These are phyloP conservation scores for Pythium chondricola DNA, from an alignment of 352 stramenopile genomes.

Conservation along the genomic window DNA sequence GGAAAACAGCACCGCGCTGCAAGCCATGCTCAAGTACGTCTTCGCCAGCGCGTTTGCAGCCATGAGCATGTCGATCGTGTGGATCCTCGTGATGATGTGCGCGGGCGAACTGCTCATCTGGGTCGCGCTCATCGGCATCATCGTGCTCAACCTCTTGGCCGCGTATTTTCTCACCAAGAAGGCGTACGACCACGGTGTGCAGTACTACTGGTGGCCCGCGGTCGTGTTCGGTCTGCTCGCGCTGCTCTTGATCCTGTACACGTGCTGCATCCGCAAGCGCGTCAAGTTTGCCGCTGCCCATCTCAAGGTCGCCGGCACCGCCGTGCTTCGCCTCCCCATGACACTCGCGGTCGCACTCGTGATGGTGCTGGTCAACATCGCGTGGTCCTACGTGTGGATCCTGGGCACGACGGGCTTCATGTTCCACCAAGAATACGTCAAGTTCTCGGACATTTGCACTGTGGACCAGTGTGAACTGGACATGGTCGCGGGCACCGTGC, in stretches of 20 bases:
- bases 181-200: constrained; percentile 41
- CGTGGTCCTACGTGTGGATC: constrained; percentile 84
- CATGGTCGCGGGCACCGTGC: constrained; percentile 33
- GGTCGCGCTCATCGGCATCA: constrained; percentile 38
- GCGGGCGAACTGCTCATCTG: constrained; percentile 44
- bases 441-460: constrained; percentile 43
- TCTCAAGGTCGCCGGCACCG: constrained; percentile 81
- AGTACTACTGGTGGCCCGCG: constrained; percentile 67
- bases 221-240: constrained; percentile 25
- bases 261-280: constrained; percentile 64
- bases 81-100: constrained; percentile 68
- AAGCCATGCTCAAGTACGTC: constrained; percentile 53
- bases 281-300: constrained; percentile 92
- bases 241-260: constrained; percentile 46
- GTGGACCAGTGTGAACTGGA: constrained; percentile 40
- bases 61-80: constrained; percentile 60
- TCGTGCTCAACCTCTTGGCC: constrained; percentile 42
- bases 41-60: constrained; percentile 41
- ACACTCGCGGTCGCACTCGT: constrained; percentile 76
- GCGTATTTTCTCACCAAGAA: constrained; percentile 67
- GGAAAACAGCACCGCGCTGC: constrained; percentile 40
- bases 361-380: constrained; percentile 82
- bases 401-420: constrained; percentile 80
- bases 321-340: constrained; percentile 82
- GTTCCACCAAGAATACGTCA: constrained; percentile 66